A percentile compares a stretch with the other conserved stretches of the same genome.
Conservation (phyloP, 1,284 basidiomycete species). For the Cryptococcus neoformans region DNA sequence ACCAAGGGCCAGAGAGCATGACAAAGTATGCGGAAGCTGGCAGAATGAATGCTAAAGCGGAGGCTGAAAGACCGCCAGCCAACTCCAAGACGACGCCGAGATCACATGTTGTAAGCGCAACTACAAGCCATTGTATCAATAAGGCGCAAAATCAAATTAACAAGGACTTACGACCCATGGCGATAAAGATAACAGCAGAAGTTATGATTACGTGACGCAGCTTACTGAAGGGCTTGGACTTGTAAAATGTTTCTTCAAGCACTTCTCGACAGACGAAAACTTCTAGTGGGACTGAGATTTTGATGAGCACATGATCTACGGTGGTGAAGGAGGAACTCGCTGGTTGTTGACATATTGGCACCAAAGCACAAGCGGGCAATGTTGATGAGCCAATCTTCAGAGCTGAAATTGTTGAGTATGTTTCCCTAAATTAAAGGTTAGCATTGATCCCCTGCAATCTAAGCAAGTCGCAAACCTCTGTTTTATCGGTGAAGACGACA, state of each 20-base stretch:
- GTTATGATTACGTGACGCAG: slow-evolving; percentile 91
- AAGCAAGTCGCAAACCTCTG: slow-evolving; percentile 53
- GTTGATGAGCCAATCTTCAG: slow-evolving; percentile 78
- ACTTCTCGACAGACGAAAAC: slow-evolving; percentile 57
- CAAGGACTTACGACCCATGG: slow-evolving; percentile 68
- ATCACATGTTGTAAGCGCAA: slow-evolving; percentile 91
- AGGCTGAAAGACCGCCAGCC: slow-evolving; percentile 91
- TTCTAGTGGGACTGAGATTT: slow-evolving; percentile 42
- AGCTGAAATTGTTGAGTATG: slow-evolving; percentile 86
- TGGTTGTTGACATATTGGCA: slow-evolving; percentile 96
- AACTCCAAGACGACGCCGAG: slow-evolving; percentile 97
- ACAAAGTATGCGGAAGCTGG: slow-evolving; percentile 83
- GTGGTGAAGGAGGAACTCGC: slow-evolving; percentile 7
- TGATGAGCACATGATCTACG: slow-evolving; percentile 29
- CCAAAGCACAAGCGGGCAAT: slow-evolving; percentile 94
- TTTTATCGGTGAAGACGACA: slow-evolving; percentile 90
- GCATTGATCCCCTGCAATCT: neutral
- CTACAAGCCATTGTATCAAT: slow-evolving; percentile 49
- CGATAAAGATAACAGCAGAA: slow-evolving; percentile 72
- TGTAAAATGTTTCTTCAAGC: slow-evolving; percentile 89
- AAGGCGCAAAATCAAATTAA: neutral
- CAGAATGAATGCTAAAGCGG: slow-evolving; percentile 91
- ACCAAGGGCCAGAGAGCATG: slow-evolving; percentile 63
- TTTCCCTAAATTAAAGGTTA: slow-evolving; percentile 60
- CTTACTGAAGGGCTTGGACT: slow-evolving; percentile 71